Conservation (phyloP, 1,139 yeast genomes). For the Schizosaccharomyces versatilis region DNA sequence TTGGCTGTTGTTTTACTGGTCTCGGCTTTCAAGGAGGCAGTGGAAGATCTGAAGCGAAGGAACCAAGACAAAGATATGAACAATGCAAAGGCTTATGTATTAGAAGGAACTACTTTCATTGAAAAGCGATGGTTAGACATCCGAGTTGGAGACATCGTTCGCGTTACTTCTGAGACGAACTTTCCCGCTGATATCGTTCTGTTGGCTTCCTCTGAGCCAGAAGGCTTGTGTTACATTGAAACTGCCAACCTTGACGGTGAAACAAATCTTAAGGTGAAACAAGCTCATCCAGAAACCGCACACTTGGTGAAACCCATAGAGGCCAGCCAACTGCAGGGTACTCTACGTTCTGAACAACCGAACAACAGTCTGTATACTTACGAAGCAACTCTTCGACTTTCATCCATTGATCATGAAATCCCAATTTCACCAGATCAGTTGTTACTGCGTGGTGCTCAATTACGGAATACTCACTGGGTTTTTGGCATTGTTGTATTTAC, state of each 20-base stretch:
- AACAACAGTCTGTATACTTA: conserved; percentile 85
- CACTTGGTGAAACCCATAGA: conserved; percentile 47
- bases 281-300: conserved; percentile 60
- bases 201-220: conserved; percentile 86
- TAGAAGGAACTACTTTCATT: conserved; percentile 46
- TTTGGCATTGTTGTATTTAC: conserved; percentile 86
- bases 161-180: conserved; percentile 68
- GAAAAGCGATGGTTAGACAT: conserved; percentile 67
- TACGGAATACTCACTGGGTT: conserved; percentile 87
- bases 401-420: conserved; percentile 20
- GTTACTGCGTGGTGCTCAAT: conserved; percentile 79
- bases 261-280: conserved; percentile 86
- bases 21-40: conserved; percentile 75
- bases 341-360: conserved; percentile 68
- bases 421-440: conserved; percentile 80
- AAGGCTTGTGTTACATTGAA: conserved; percentile 89
- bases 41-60: conserved; percentile 78
- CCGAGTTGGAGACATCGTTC: conserved; percentile 74
- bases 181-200: conserved; percentile 83
- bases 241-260: conserved; percentile 97
- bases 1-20: conserved; percentile 62
- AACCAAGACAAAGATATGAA: conserved; percentile 77
- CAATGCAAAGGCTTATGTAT: conserved; percentile 49
- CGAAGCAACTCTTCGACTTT: conserved; percentile 61
- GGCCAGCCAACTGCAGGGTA: conserved; percentile 32